phyloP scores from a whole-genome alignment of 2,329 filamentous ascomycete genomes.

The Fusarium papillatum region DNA sequence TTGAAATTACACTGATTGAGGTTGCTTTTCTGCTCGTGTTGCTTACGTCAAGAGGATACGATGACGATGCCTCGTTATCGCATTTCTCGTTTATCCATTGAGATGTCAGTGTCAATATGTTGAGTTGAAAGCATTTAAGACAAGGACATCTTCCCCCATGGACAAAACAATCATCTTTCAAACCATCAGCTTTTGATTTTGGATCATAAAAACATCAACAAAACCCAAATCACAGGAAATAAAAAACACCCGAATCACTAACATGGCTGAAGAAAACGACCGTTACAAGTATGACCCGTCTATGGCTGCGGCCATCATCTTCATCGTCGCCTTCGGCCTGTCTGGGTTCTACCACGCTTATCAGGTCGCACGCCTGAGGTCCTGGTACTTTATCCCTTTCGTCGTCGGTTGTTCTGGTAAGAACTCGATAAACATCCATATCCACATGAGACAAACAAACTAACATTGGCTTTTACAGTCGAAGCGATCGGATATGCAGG shows the following conservation, averaged over 20 bases:
- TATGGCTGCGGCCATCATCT: constrained; percentile 51
- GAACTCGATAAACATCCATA: no score
- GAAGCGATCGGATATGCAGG: constrained; percentile 55
- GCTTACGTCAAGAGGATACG: neutral
- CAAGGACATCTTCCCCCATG: neutral
- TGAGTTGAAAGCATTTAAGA: neutral
- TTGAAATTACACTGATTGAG: neutral
- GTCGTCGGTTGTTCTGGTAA: constrained; percentile 60
- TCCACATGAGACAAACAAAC: neutral
- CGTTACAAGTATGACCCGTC: constrained; percentile 61
- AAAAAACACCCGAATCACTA: neutral
- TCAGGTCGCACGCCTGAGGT: constrained; percentile 53
- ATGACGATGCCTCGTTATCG: neutral
- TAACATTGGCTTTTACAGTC: constrained; percentile 11
- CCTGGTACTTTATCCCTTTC: constrained; percentile 65
- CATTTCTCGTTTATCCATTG: neutral
- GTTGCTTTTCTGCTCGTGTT: neutral
- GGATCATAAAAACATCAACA: neutral
- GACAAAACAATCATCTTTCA: neutral
- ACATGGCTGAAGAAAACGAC: neutral
- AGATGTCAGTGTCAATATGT: neutral
- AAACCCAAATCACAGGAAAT: constrained; percentile 17
- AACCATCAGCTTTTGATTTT: neutral
- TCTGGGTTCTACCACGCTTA: constrained; percentile 52
- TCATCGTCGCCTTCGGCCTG: constrained; percentile 13